A percentile compares a stretch with the other conserved stretches of the same genome.
These are phyloP conservation scores for Backusella psychrophila DNA, from an alignment of 192 early-diverging fungal species.

Conservation along the genomic window DNA sequence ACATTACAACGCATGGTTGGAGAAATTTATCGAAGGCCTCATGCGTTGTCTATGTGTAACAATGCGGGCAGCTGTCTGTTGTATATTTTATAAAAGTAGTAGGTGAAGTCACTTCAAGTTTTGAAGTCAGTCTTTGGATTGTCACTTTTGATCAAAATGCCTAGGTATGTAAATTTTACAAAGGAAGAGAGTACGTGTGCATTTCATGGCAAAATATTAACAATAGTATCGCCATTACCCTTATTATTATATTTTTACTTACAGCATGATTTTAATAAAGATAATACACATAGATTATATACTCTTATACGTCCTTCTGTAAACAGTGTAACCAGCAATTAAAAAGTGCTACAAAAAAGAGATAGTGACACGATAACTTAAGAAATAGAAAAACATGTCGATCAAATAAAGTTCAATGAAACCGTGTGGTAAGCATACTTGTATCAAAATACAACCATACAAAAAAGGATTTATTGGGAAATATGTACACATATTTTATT, in stretches of 20 bases:
- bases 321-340: neutral
- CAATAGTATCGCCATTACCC: too few species aligned
- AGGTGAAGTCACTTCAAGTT: too few species aligned
- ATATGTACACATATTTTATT: neutral
- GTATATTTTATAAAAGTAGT: neutral
- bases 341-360: neutral
- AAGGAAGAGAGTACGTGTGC: neutral
- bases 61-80: neutral
- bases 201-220: too few species aligned
- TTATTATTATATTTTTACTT: too few species aligned
- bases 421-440: neutral
- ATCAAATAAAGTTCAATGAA: slow-evolving; percentile 7
- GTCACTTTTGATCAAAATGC: too few species aligned
- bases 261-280: too few species aligned
- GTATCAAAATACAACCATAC: neutral
- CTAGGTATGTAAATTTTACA: neutral
- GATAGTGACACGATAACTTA: neutral
- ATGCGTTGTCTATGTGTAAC: neutral
- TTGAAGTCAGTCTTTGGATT: too few species aligned
- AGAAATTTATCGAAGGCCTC: neutral
- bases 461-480: neutral
- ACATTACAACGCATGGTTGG: neutral
- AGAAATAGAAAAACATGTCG: neutral
- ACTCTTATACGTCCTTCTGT: neutral
- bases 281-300: neutral